Evolutionary conservation across 441 rosid species (phyloP).

Genomic region (Erodium moschatum): DNA sequence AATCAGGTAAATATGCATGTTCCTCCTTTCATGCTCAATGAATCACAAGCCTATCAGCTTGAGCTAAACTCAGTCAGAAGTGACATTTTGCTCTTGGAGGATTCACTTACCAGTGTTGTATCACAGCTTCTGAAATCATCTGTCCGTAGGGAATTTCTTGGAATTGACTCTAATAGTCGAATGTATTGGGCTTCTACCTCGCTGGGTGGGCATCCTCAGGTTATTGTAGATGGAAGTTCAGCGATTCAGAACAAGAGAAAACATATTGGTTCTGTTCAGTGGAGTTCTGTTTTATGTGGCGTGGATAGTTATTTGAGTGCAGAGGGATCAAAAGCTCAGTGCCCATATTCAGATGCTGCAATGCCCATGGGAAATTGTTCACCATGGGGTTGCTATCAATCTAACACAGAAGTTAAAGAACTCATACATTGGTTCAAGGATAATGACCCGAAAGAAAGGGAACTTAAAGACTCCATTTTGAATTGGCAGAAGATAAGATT

Average conservation of each 20-base stretch:
- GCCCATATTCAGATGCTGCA: constrained; percentile 45
- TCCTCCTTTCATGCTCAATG: constrained; percentile 37
- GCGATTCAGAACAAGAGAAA: constrained; percentile 34
- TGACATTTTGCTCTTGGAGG: constrained; percentile 52
- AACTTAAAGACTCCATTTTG: constrained; percentile 62
- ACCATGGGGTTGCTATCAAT: constrained; percentile 61
- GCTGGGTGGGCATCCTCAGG: constrained; percentile 39
- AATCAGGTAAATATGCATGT: constrained; percentile 28
- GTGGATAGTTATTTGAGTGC: constrained; percentile 23
- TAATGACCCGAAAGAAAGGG: constrained; percentile 57
- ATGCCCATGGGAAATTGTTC: constrained; percentile 26
- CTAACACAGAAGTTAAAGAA: constrained; percentile 60
- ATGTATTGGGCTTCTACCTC: constrained; percentile 74
- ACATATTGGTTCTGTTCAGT: background rate
- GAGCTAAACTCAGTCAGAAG: constrained; percentile 49
- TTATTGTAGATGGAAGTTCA: constrained; percentile 75
- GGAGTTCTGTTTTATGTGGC: constrained; percentile 23
- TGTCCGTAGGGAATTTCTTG: constrained; percentile 74
- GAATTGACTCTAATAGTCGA: constrained; percentile 74
- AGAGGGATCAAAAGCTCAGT: constrained; percentile 52
- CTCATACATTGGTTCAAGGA: constrained; percentile 67
- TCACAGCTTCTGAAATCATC: constrained; percentile 59
- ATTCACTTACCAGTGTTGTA: constrained; percentile 48
- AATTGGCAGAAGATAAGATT: constrained; percentile 52
- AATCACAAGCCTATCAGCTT: constrained; percentile 41